phyloP scores from a whole-genome alignment of 305 asterid species.

The Solanum chacoense region DNA sequence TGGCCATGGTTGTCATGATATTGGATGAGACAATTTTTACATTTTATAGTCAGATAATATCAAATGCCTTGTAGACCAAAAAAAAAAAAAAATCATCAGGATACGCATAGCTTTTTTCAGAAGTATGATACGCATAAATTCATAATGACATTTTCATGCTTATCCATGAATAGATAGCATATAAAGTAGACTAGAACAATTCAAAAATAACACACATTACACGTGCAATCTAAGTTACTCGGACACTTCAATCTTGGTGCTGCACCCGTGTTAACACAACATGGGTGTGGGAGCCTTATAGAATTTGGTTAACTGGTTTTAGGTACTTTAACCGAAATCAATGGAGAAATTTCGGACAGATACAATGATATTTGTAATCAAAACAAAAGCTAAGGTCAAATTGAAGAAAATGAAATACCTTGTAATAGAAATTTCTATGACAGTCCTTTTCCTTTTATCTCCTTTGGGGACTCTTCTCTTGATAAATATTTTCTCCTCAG shows the following conservation, averaged over 20 bases:
- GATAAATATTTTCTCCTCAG: background rate
- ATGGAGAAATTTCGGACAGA: background rate
- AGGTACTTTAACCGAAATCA: background rate
- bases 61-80: background rate
- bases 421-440: background rate
- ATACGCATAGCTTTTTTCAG: background rate
- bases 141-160: background rate
- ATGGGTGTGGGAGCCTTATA: background rate
- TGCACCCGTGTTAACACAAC: background rate
- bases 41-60: background rate
- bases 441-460: background rate
- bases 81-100: background rate
- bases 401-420: background rate
- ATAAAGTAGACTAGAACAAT: background rate
- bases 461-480: background rate
- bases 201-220: background rate
- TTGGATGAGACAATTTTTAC: background rate
- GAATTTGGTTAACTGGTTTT: background rate
- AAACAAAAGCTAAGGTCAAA: background rate
- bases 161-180: background rate
- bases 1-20: background rate
- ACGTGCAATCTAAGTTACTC: background rate
- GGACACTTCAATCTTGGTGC: background rate
- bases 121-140: background rate
- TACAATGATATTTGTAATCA: background rate